phyloP scores from a whole-genome alignment of 2,329 filamentous ascomycete genomes.

The Diaporthe australafricana region DNA sequence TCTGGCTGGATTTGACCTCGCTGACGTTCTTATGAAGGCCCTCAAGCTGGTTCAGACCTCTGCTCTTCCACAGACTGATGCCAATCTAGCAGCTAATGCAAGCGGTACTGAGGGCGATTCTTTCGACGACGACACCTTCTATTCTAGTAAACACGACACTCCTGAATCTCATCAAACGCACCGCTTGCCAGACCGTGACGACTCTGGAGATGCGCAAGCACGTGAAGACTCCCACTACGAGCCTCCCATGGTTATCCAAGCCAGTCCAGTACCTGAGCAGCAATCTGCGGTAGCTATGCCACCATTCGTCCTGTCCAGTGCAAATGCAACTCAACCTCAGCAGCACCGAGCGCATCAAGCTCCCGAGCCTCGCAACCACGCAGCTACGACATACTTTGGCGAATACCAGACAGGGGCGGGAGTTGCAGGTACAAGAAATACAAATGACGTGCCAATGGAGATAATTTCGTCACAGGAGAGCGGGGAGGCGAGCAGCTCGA shows the following conservation, averaged over 20 bases:
- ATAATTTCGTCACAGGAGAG: constrained; percentile 52
- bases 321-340: constrained; percentile 31
- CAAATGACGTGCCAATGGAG: constrained; percentile 40
- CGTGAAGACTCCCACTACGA: constrained; percentile 51
- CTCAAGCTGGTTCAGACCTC: constrained; percentile 78
- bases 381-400: background rate
- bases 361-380: background rate
- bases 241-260: constrained; percentile 45
- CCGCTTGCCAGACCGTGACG: constrained; percentile 56
- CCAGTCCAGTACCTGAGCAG: constrained; percentile 38
- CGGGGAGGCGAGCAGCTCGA: constrained; percentile 55
- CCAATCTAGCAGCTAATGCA: constrained; percentile 65
- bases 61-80: constrained; percentile 68
- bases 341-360: constrained; percentile 23
- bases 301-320: constrained; percentile 24
- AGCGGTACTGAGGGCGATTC: constrained; percentile 77
- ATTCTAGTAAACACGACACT: constrained; percentile 93
- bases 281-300: constrained; percentile 33
- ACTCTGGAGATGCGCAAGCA: constrained; percentile 51
- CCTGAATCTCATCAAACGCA: constrained; percentile 64
- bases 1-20: constrained; percentile 75
- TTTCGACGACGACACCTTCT: constrained; percentile 94
- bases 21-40: constrained; percentile 78
- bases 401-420: background rate
- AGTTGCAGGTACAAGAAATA: constrained; percentile 34